Base-by-base conservation (phyloP, 305 asterid genomes). In the Solanum hybrid region DNA sequence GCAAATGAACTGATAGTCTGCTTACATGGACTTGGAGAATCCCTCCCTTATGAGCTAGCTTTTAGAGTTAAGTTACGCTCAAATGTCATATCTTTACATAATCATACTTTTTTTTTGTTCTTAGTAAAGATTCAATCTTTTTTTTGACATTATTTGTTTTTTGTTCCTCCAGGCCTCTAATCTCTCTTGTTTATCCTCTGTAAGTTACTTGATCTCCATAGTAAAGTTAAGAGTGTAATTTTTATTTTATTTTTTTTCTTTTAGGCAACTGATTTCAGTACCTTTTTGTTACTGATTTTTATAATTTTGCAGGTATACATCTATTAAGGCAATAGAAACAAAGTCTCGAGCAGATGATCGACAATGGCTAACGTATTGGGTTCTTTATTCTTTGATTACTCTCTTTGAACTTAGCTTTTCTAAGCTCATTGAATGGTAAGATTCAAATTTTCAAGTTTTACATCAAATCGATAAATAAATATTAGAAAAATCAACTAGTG, bases 281-380 rank as follows among this genome's bases (percentile, higher is more conserved):
- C 5, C 0, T 14, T 7, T 77, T 68, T 32, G 12, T 72, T 11
- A 6, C 33, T 83, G 36, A 68, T 90, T 3, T 45, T 89, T 20
- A 45, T 26, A 57, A 26, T 61, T 61, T 79, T 31, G 5, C 91
- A 96, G 98, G 87, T 97, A 97, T 92, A 92, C 97, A 89, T 97
- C 99, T 3, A 92, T 97, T 88, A 93, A 90, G 92, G 98, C 98
- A 17, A 97, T 97, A 77, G 98, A 97, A 94, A 96, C 98, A 0
- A 94, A 95, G 93, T 94, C 98, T 13, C 92, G 89, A 0, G 91
- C 90, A 27, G 99, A 95, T 65, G 98, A 96, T 90, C 94, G 94
- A 26, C 99, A 97, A 93, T 97, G 98, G 99, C 94, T 97, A n/a
- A 96, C 98, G 37, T 97, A 95, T 70, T 96, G 98, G 99, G 99